Evolutionary conservation across 1,284 basidiomycete genomes (phyloP).

Genomic region (Microbotryum scabiosae): DNA sequence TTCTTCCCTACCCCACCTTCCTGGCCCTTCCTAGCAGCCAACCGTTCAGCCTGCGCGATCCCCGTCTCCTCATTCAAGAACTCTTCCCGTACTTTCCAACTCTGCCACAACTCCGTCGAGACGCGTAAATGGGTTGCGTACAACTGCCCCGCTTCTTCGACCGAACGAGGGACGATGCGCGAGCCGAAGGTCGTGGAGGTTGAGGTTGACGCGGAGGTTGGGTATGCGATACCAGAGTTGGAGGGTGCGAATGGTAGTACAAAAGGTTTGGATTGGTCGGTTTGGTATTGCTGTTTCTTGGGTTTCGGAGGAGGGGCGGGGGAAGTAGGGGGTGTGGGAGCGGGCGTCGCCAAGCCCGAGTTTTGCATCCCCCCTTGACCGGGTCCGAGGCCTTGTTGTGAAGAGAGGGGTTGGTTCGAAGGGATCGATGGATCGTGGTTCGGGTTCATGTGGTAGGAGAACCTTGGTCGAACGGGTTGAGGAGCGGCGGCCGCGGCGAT

Average conservation of each 20-base stretch:
- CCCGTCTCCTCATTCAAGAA: conserved; percentile 91
- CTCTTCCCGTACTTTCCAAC: conserved; percentile 90
- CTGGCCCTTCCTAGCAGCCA: conserved; percentile 18
- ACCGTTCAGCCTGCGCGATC: conserved; percentile 55
- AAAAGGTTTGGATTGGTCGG: conserved; percentile 89
- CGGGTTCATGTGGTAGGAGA: conserved; percentile 62
- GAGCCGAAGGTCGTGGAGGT: conserved; percentile 32
- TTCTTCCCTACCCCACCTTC: conserved; percentile 27
- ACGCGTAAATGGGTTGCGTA: conserved; percentile 88
- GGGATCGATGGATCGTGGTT: conserved; percentile 27
- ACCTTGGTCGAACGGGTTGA: conserved; percentile 60
- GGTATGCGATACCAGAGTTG: conserved; percentile 32
- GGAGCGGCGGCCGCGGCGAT: conserved; percentile 86
- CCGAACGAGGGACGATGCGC: conserved; percentile 74
- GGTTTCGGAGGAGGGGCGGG: conserved; percentile 84
- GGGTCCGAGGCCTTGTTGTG: neutral
- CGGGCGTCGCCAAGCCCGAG: conserved; percentile 27
- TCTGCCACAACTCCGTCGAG: conserved; percentile 79
- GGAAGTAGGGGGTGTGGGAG: conserved; percentile 35
- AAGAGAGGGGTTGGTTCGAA: conserved; percentile 2
- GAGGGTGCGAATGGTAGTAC: conserved; percentile 78
- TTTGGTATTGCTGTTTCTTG: conserved; percentile 98
- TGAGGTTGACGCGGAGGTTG: conserved; percentile 17
- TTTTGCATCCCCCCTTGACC: neutral
- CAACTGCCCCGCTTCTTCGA: conserved; percentile 87